Conservation (phyloP, 371 early-diverging fungal species). For the Cokeromyces recurvatus region DNA sequence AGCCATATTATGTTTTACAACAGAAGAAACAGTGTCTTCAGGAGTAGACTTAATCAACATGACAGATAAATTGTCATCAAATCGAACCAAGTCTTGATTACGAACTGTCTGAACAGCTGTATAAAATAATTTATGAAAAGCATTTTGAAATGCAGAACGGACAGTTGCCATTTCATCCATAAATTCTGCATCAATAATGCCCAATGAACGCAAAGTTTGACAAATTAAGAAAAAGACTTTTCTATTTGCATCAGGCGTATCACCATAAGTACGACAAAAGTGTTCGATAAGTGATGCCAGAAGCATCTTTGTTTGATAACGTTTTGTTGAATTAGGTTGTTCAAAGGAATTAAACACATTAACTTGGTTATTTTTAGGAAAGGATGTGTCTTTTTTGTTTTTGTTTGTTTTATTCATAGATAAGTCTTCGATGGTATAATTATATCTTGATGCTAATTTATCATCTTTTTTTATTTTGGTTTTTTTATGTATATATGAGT, state of each 20-base stretch:
- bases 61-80: conserved; percentile 7
- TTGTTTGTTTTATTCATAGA: no score
- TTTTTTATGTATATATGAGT: no score
- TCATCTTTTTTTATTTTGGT: no score
- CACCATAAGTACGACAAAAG: conserved; percentile 83
- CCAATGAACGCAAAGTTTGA: conserved; percentile 59
- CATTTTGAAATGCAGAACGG: conserved; percentile 74
- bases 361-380: no score
- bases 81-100: conserved; percentile 18
- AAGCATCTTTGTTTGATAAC: conserved; percentile 66
- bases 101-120: conserved; percentile 73
- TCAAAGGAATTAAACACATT: no score
- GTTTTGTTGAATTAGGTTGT: conserved; percentile 19
- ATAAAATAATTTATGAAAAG: conserved; percentile 76
- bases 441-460: no score
- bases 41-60: not conserved
- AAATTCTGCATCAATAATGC: conserved; percentile 82
- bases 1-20: not conserved
- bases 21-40: not conserved
- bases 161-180: conserved; percentile 71
- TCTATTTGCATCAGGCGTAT: conserved; percentile 76
- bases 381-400: no score
- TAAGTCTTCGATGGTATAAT: no score
- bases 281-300: conserved; percentile 75
- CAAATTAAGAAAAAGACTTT: conserved; percentile 78